Base-by-base conservation (phyloP, 2,329 filamentous ascomycete genomes). In the Penicillium janthinellum region DNA sequence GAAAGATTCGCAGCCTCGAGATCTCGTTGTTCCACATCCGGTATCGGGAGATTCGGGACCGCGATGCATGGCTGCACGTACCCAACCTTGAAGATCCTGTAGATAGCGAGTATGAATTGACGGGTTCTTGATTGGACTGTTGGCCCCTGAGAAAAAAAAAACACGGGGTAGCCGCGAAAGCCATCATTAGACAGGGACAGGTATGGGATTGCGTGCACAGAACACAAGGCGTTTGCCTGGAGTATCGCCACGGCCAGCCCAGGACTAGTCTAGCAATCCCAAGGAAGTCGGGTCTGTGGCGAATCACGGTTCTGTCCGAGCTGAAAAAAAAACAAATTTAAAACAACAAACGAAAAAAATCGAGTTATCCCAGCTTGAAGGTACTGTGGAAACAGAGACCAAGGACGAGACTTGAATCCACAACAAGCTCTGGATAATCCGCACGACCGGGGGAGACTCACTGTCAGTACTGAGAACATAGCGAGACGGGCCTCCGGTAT, bases 231-330 rank as follows among this genome's bases (percentile, higher is more conserved):
- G 50, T 15, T 20, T 39, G 3, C 4, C 42, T 48, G 5, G 37
- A 48, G 42, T 54, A 53, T 37, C 41, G 25, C 25, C 58, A 60
- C 55, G 52, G 39, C 54, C 57, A 38, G 39, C 25, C 28, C 28
- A 55, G 41, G 49, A 38, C 49, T 39, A 17, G 49, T 12, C 35
- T 17, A 6, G 12, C 28, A 17, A 57, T 31, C 15, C 22, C n/a
- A 44, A 54, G 22, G 20, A 51, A 25, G 17, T 51, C 44, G 55
- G 25, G 52, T 58, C 50, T 55, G 63, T 67, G 64, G 64, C 63
- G 41, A 65, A 66, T 65, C 17, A 56, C 59, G 55, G 58, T 62
- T 58, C 55, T 59, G 55, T 37, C 62, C 58, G 57, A 61, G 62
- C 60, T 59, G 60, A 25, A 44, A 56, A 14, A 56, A 42, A 50